phyloP scores from a whole-genome alignment of 2,329 filamentous ascomycete genomes.

The Monosporascus sp. region DNA sequence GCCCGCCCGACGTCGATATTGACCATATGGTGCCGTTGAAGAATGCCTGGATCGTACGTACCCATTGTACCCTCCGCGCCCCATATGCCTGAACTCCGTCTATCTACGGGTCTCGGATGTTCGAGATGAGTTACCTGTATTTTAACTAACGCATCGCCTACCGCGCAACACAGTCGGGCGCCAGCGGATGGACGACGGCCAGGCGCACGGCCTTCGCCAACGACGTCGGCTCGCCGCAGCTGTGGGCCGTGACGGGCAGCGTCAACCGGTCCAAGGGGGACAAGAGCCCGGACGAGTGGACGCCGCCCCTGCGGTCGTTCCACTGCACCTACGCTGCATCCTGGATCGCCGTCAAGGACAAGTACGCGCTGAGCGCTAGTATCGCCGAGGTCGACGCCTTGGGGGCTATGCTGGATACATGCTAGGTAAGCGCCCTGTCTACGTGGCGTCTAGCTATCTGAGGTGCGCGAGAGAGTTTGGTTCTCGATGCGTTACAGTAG shows the following conservation, averaged over 20 bases:
- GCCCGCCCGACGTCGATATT: constrained; percentile 68
- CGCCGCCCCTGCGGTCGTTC: constrained; percentile 63
- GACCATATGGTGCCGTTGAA: constrained; percentile 79
- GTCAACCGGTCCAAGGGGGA: constrained; percentile 74
- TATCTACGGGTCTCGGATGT: too few species aligned
- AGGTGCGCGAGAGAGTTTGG: too few species aligned
- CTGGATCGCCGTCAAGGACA: constrained; percentile 74
- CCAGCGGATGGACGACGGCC: constrained; percentile 63
- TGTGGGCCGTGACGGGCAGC: constrained; percentile 72
- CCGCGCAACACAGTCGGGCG: constrained; percentile 52
- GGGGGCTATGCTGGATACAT: constrained; percentile 58
- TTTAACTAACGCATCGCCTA: background rate
- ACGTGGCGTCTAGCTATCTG: background rate
- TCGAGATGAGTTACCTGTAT: background rate
- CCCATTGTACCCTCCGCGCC: background rate
- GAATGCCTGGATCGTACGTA: constrained; percentile 68
- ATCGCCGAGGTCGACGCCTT: constrained; percentile 66
- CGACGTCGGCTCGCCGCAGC: constrained; percentile 69
- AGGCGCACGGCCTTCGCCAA: constrained; percentile 68
- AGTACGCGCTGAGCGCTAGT: constrained; percentile 65
- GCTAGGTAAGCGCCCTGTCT: constrained; percentile 32
- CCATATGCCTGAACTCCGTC: too few species aligned
- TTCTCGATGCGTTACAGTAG: background rate
- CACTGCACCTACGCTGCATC: constrained; percentile 74
- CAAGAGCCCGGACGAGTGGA: constrained; percentile 68